A percentile compares a stretch with the other conserved stretches of the same genome.
Evolutionary conservation across 1,284 basidiomycete genomes (phyloP).

Genomic region (Puccinia sorghi): DNA sequence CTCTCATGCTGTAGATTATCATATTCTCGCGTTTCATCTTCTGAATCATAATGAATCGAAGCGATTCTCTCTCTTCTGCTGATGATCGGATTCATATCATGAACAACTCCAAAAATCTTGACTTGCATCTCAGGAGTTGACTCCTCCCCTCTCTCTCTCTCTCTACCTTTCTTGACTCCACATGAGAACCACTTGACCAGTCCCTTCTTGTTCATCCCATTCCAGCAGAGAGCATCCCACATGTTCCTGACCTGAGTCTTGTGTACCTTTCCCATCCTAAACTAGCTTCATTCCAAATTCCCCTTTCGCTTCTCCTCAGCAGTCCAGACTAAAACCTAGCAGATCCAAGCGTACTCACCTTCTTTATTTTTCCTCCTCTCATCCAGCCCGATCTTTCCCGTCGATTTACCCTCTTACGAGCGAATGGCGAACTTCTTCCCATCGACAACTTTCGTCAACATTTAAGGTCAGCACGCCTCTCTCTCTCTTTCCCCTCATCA

Average conservation of each 20-base stretch:
- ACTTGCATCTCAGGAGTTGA: too few species aligned
- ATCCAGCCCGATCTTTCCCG: constrained; percentile 43
- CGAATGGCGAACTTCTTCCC: constrained; percentile 30
- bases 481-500: neutral
- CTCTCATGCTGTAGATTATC: neutral
- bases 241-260: neutral
- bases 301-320: neutral
- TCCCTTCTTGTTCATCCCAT: neutral
- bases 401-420: constrained; percentile 37
- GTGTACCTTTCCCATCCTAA: neutral
- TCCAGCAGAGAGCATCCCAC: neutral
- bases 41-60: neutral
- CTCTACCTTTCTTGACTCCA: too few species aligned
- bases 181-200: too few species aligned
- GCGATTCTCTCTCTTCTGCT: too few species aligned
- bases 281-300: neutral
- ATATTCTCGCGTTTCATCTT: constrained; percentile 5
- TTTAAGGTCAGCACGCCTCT: constrained; percentile 5
- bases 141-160: too few species aligned
- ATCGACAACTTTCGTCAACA: constrained; percentile 23
- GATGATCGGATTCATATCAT: too few species aligned
- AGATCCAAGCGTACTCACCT: too few species aligned
- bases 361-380: neutral
- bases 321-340: too few species aligned
- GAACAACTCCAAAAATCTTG: too few species aligned